phyloP scores from a whole-genome alignment of 1,284 basidiomycete species.

The Paramarasmius palmivorus region DNA sequence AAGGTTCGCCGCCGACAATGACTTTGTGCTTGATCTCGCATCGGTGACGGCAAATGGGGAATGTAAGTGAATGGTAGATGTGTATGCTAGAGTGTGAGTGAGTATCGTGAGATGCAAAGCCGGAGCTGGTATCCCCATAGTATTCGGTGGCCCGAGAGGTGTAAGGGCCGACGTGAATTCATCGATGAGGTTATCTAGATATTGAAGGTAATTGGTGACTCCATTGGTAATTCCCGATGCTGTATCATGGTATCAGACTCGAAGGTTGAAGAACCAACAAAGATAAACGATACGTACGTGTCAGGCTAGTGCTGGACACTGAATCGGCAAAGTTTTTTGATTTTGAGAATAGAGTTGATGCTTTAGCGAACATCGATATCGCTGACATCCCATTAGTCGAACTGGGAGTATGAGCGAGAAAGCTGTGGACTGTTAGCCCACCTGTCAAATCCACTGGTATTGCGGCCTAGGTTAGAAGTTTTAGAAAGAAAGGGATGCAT shows the following conservation, averaged over 20 bases:
- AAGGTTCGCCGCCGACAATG: constrained; percentile 1
- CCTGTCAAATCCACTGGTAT: constrained; percentile 6
- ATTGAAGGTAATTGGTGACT: constrained; percentile 3
- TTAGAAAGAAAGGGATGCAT: background rate
- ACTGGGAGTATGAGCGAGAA: constrained; percentile 6
- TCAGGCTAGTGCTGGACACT: background rate
- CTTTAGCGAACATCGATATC: constrained; percentile 13
- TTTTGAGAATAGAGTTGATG: constrained; percentile 11
- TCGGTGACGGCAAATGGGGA: background rate
- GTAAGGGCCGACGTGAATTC: constrained; percentile 5
- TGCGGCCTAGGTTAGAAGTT: background rate
- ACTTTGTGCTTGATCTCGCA: background rate
- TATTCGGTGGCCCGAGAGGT: background rate
- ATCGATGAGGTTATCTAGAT: constrained; percentile 11
- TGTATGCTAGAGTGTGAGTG: constrained; percentile 3
- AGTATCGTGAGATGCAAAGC: constrained; percentile 3
- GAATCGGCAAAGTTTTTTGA: constrained; percentile 2
- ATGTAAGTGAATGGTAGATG: background rate
- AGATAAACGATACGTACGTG: background rate
- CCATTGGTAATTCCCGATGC: too few relatives aligned
- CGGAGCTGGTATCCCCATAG: background rate
- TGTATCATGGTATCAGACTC: too few relatives aligned
- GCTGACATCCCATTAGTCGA: constrained; percentile 8
- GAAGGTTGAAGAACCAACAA: background rate
- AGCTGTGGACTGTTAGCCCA: constrained; percentile 11